Percentiles rank a stretch among this genome's conserved stretches.
phyloP scores from a whole-genome alignment of 2,329 filamentous ascomycete species.

The Botryotinia calthae region DNA sequence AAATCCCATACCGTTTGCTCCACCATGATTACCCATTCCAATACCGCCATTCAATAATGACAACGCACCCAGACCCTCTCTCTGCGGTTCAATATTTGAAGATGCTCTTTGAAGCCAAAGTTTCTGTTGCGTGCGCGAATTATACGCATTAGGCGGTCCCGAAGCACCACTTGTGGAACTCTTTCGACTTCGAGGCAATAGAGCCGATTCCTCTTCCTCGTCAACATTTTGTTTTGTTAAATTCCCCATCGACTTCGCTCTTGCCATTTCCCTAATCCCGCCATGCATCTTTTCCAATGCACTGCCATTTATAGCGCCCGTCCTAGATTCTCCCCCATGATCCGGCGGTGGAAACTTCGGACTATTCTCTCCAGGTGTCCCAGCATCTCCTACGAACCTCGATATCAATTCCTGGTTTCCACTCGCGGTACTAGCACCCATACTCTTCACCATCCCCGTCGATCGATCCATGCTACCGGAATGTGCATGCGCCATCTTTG shows the following conservation, averaged over 20 bases:
- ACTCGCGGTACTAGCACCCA: conserved; percentile 23
- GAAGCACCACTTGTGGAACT: conserved; percentile 33
- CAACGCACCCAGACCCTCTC: conserved; percentile 34
- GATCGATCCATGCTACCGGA: conserved; percentile 37
- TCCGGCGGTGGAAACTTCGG: conserved; percentile 39
- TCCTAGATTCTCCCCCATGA: conserved; percentile 31
- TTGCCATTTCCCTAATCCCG: conserved; percentile 10
- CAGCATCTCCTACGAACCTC: conserved; percentile 56
- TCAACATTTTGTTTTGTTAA: conserved; percentile 26
- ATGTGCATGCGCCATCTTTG: conserved; percentile 32
- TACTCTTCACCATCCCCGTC: conserved; percentile 23
- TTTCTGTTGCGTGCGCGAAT: conserved; percentile 70
- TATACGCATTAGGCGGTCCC: conserved; percentile 24
- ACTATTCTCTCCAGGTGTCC: conserved; percentile 50
- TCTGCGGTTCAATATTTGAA: conserved; percentile 63
- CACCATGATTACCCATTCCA: conserved; percentile 29
- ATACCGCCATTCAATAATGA: conserved; percentile 35
- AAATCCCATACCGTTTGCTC: conserved; percentile 17
- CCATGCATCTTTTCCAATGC: conserved; percentile 3
- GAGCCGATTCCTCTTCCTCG: conserved; percentile 44
- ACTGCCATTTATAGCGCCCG: conserved; percentile 29
- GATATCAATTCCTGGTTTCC: conserved; percentile 51
- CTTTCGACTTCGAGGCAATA: conserved; percentile 45
- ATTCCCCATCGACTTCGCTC: conserved; percentile 19
- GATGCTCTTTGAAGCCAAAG: conserved; percentile 71